phyloP scores from a whole-genome alignment of 345 rosid species.

The Aurinia saxatilis region DNA sequence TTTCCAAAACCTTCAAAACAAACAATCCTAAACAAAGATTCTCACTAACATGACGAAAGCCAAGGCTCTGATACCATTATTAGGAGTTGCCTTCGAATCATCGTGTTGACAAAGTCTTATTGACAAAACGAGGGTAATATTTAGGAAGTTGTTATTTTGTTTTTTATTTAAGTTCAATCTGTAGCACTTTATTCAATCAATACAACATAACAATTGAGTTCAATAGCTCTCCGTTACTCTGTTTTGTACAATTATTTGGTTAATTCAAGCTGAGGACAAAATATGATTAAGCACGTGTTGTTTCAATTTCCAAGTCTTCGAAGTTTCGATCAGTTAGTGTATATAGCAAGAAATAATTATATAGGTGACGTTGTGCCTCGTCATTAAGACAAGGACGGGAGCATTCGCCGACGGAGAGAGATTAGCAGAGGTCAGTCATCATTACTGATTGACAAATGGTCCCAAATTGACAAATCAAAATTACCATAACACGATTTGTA shows the following conservation, averaged over 20 bases:
- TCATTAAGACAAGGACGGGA: background rate
- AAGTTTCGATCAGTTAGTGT: background rate
- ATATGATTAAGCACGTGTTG: background rate
- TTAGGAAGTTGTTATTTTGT: no score
- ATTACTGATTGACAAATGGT: slow-evolving; percentile 8
- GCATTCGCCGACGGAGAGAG: slow-evolving; percentile 16
- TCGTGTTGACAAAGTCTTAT: no score
- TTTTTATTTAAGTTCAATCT: no score
- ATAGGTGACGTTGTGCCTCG: background rate
- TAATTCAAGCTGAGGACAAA: background rate
- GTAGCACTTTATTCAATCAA: no score
- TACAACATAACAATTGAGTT: no score
- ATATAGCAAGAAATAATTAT: background rate
- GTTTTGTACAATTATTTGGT: background rate
- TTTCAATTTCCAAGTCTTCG: background rate
- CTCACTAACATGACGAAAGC: no score
- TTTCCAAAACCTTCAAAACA: no score
- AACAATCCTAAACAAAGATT: no score
- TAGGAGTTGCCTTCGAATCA: no score
- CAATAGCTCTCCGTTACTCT: no score
- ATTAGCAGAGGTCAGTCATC: slow-evolving; percentile 14
- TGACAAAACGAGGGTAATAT: no score
- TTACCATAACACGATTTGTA: background rate
- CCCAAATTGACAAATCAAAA: background rate
- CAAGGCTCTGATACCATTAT: no score